A percentile compares a stretch with the other conserved stretches of the same genome.
Conservation (phyloP, 1,139 yeast genomes). For the Meyerozyma guilliermondii region DNA sequence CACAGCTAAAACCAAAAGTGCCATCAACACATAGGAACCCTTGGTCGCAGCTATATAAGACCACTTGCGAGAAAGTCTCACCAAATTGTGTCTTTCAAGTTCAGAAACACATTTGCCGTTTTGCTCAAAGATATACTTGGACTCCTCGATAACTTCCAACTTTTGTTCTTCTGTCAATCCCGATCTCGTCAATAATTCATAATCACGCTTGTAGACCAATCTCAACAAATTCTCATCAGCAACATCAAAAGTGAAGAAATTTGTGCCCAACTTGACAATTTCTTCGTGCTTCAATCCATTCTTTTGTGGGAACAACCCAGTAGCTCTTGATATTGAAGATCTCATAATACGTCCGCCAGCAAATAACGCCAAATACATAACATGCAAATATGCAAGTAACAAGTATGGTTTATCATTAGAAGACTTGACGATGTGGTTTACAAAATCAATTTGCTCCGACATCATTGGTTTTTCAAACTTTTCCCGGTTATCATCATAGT, state of each 20-base stretch:
- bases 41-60: conserved; percentile 50
- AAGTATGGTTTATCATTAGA: conserved; percentile 63
- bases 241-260: conserved; percentile 67
- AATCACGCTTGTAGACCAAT: conserved; percentile 64
- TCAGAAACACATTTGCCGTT: conserved; percentile 59
- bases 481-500: conserved; percentile 50
- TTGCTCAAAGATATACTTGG: conserved; percentile 60
- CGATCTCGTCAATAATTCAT: conserved; percentile 70
- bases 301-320: conserved; percentile 72
- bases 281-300: conserved; percentile 61
- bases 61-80: conserved; percentile 51
- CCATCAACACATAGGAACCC: conserved; percentile 38
- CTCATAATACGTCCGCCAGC: conserved; percentile 82
- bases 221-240: conserved; percentile 66
- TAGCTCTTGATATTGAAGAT: conserved; percentile 58
- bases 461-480: conserved; percentile 56
- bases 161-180: conserved; percentile 65
- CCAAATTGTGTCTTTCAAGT: conserved; percentile 59
- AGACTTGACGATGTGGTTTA: conserved; percentile 51
- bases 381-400: conserved; percentile 80
- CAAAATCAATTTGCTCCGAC: conserved; percentile 57
- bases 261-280: conserved; percentile 57
- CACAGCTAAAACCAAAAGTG: conserved; percentile 17
- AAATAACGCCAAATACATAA: conserved; percentile 77
- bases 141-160: conserved; percentile 62